Evolutionary conservation across 495 filamentous ascomycete species (phyloP), one percentile per base, ranked within the genome.

Genomic region (Bacidia rubella): DNA sequence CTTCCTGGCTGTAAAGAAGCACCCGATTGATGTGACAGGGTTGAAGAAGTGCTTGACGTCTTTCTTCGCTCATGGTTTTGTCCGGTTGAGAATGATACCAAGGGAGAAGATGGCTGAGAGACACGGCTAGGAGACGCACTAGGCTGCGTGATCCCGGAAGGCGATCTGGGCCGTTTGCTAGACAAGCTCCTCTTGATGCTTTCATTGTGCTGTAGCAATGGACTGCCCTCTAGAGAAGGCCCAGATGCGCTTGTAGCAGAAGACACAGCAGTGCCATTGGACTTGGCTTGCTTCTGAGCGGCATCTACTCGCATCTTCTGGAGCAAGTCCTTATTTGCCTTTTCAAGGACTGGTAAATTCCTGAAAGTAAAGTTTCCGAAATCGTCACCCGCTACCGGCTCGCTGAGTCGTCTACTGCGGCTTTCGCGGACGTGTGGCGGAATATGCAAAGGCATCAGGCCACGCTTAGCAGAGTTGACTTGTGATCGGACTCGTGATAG

Each of bases 331-430:
- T 97, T 97, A 64, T 98, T 98, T 35, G 93, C 92, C 64, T 95
- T 97, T 63, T 96, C 90, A 19, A 98, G 74, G 51, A 97, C 90
- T 1, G 92, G 87, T 27, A 98, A 73, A 60, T 98, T 98, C 69
- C 96, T 98, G 74, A 94, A 98, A 27, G 88, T 77, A 69, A 98
- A 98, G 54, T 78, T 86, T 29, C 92, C 92, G 71, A 98, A 98
- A 64, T 98, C 92, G 66, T 97, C 93, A 0, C 80, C 74, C 29
- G 80, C 73, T 19, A 89, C 80, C 1, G 92, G 92, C 66, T 98
- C 92, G 63, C 92, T 97, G 32, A 96, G 70, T 58, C 92, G 77
- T 54, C 92, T 77, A 58, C 76, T 90, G 59, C 93, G 87, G 7
- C 84, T 69, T 58, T 76, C 73, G 25, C 89, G 86, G 23, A 98